Evolutionary conservation across 352 stramenopile species (phyloP).

Genomic region (Elongisporangium undulatum): DNA sequence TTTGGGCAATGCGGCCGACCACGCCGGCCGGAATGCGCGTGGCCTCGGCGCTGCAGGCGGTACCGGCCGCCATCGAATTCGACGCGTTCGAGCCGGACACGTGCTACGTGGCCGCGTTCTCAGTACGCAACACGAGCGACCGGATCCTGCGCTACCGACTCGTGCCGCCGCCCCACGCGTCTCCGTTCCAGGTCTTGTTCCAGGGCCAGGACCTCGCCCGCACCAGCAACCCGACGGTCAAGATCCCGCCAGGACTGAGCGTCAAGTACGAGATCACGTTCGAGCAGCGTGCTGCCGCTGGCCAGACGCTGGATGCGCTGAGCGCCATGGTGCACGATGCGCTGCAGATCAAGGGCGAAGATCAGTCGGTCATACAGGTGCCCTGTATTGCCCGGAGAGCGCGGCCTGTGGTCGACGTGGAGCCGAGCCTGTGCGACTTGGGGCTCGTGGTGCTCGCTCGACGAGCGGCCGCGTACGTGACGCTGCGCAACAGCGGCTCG

Average conservation of each 20-base stretch:
- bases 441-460: slow-evolving; percentile 63
- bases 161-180: slow-evolving; percentile 38
- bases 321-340: slow-evolving; percentile 54
- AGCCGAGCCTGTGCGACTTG: slow-evolving; percentile 47
- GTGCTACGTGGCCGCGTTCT: slow-evolving; percentile 62
- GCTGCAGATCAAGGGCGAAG: slow-evolving; percentile 51
- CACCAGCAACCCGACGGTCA: slow-evolving; percentile 60
- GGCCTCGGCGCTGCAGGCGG: slow-evolving; percentile 49
- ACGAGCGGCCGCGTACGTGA: slow-evolving; percentile 43
- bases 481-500: slow-evolving; percentile 45
- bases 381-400: slow-evolving; percentile 49
- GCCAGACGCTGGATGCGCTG: slow-evolving; percentile 1
- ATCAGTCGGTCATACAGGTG: slow-evolving; percentile 54
- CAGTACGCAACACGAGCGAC: slow-evolving; percentile 65
- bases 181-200: slow-evolving; percentile 51
- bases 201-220: slow-evolving; percentile 51
- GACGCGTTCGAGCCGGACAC: slow-evolving; percentile 42
- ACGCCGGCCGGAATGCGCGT: slow-evolving; percentile 17
- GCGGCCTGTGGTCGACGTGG: slow-evolving; percentile 52
- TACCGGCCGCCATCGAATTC: slow-evolving; percentile 64
- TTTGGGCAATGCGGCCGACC: slow-evolving; percentile 5
- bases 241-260: slow-evolving; percentile 54
- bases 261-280: slow-evolving; percentile 69
- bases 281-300: slow-evolving; percentile 8
- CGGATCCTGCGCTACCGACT: slow-evolving; percentile 59